Evolutionary conservation across 2,329 filamentous ascomycete species (phyloP).

Genomic region (Pestalotiopsis sp.): DNA sequence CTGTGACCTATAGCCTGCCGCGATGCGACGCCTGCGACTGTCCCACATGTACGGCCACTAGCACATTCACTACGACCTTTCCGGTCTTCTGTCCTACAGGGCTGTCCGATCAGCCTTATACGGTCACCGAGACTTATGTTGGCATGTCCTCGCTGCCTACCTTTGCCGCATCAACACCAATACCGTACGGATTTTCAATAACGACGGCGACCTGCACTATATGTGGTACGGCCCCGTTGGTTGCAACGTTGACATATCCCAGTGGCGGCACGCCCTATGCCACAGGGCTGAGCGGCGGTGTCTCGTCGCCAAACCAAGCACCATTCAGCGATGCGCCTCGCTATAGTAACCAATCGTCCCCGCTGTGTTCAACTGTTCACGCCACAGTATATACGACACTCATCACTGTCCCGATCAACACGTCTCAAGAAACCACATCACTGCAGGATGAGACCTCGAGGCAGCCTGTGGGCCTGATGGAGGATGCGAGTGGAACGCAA

Average conservation of each 20-base stretch:
- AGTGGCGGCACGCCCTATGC: not conserved
- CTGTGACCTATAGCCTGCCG: slow-evolving; percentile 18
- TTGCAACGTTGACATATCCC: slow-evolving; percentile 2
- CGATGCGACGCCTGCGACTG: slow-evolving; percentile 19
- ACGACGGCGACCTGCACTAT: slow-evolving; percentile 15
- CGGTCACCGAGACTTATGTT: slow-evolving; percentile 22
- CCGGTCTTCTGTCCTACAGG: slow-evolving; percentile 14
- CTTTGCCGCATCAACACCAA: slow-evolving; percentile 16
- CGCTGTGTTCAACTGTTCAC: not conserved
- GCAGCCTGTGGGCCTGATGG: not conserved
- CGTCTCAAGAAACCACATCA: not conserved
- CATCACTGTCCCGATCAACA: not conserved
- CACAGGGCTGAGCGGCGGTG: not conserved
- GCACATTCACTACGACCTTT: slow-evolving; percentile 18
- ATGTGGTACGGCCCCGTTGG: not conserved
- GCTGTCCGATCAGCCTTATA: slow-evolving; percentile 16
- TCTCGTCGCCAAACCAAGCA: not conserved
- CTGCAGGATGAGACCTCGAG: not conserved
- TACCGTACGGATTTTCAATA: slow-evolving; percentile 22
- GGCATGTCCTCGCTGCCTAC: slow-evolving; percentile 20
- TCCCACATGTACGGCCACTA: slow-evolving; percentile 19
- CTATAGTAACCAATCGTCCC: not conserved
- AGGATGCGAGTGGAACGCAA: not conserved
- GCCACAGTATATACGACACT: not conserved
- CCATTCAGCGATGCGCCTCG: not conserved